Conservation (phyloP, 805 yeast species). For the Torulaspora quercuum region DNA sequence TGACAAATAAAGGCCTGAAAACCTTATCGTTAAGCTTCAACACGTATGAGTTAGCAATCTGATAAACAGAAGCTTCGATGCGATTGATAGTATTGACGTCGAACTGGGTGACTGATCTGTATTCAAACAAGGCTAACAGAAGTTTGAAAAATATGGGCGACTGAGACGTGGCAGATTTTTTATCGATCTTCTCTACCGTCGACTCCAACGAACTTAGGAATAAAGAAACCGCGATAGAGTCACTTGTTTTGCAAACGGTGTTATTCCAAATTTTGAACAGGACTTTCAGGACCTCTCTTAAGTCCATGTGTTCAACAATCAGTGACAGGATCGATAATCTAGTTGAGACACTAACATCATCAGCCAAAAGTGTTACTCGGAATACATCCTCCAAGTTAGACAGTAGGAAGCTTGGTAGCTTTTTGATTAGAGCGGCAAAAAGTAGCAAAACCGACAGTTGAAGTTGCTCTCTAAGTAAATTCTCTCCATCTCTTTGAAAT, state of each 20-base stretch:
- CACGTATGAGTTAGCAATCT: conserved; percentile 70
- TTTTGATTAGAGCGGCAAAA: conserved; percentile 69
- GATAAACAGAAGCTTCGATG: conserved; percentile 72
- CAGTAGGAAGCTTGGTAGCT: conserved; percentile 80
- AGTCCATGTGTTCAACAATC: conserved; percentile 64
- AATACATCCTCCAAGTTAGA: conserved; percentile 65
- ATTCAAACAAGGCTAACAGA: conserved; percentile 68
- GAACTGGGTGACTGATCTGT: conserved; percentile 53
- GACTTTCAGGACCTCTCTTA: conserved; percentile 56
- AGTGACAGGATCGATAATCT: conserved; percentile 61
- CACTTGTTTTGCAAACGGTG: conserved; percentile 36
- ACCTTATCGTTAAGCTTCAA: conserved; percentile 90
- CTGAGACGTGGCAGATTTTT: conserved; percentile 70
- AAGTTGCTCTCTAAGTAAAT: conserved; percentile 38
- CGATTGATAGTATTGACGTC: conserved; percentile 74
- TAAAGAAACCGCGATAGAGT: conserved; percentile 57
- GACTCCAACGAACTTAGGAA: conserved; percentile 64
- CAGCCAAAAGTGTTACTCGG: conserved; percentile 53
- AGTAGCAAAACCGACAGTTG: conserved; percentile 71
- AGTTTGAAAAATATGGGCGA: conserved; percentile 66
- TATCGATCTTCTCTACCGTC: conserved; percentile 63
- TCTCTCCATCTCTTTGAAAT: conserved; percentile 21
- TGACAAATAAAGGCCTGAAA: conserved; percentile 88
- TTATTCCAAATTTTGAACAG: conserved; percentile 61
- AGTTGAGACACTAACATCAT: conserved; percentile 54